Evolutionary conservation across 345 rosid species (phyloP).

Genomic region (Arabidopsis arenosa): DNA sequence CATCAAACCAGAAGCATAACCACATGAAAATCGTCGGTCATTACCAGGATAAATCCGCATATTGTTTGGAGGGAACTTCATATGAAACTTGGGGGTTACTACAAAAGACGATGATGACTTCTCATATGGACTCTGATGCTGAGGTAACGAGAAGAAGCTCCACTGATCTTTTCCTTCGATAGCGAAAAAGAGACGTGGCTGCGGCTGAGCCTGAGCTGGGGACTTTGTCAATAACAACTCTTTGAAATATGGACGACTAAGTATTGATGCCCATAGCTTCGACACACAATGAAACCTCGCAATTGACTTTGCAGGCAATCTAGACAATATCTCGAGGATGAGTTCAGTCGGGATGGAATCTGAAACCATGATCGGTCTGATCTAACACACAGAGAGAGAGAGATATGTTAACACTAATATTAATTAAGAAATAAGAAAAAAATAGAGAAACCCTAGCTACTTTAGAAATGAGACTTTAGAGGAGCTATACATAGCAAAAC

Average conservation of each 20-base stretch:
- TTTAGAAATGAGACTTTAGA: no score
- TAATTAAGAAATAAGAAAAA: no score
- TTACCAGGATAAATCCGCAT: no score
- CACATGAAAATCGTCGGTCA: background rate
- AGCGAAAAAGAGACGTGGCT: background rate
- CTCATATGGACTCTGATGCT: background rate
- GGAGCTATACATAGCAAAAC: no score
- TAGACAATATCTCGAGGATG: background rate
- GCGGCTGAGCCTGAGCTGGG: background rate
- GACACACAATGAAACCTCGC: background rate
- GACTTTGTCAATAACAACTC: background rate
- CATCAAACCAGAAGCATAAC: background rate
- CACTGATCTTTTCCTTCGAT: background rate
- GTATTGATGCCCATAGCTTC: background rate
- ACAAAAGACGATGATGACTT: background rate
- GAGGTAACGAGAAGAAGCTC: background rate
- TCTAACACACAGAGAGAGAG: background rate
- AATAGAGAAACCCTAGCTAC: no score
- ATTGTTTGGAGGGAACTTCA: background rate
- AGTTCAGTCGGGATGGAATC: background rate
- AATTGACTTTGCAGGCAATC: background rate
- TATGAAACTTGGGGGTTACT: background rate
- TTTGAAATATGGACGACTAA: background rate
- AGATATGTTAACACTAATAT: background rate
- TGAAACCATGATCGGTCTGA: background rate